A percentile compares a stretch with the other conserved stretches of the same genome.
These are phyloP conservation scores for Colletotrichum sp. DNA, from an alignment of 2,329 filamentous ascomycete species.

Conservation along the genomic window DNA sequence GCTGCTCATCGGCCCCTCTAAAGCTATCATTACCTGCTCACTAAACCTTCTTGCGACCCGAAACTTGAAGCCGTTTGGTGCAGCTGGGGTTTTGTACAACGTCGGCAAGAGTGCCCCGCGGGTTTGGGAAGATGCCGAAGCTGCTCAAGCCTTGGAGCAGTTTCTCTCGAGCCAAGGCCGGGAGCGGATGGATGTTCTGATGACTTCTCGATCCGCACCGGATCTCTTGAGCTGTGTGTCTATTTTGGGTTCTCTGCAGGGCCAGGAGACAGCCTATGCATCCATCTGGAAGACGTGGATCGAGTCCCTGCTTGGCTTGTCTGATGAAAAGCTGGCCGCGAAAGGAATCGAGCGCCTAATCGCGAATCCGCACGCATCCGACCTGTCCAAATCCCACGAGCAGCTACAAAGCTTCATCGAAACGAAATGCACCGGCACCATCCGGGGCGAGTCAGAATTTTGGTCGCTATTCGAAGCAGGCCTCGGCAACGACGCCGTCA, in stretches of 20 bases:
- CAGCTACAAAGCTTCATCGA: conserved; percentile 53
- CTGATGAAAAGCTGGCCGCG: conserved; percentile 31
- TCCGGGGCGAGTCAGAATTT: conserved; percentile 22
- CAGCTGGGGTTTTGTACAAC: conserved; percentile 48
- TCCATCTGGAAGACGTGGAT: conserved; percentile 51
- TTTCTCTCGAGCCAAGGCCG: conserved; percentile 56
- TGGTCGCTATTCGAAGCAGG: conserved; percentile 56
- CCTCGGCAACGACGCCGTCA: conserved; percentile 46
- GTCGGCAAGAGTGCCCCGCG: conserved; percentile 34
- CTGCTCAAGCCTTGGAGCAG: conserved; percentile 39
- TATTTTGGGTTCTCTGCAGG: conserved; percentile 51
- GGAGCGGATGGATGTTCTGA: conserved; percentile 60
- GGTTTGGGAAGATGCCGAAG: conserved; percentile 40
- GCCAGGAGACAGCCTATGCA: conserved; percentile 39
- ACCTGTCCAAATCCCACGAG: conserved; percentile 41
- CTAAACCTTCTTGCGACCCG: conserved; percentile 50
- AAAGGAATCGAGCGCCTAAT: conserved; percentile 50
- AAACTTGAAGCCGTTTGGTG: conserved; percentile 63
- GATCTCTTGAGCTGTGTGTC: conserved; percentile 71
- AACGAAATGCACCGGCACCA: neutral
- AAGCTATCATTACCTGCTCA: conserved; percentile 25
- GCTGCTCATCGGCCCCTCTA: conserved; percentile 34
- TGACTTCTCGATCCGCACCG: conserved; percentile 71
- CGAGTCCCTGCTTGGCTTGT: conserved; percentile 40
- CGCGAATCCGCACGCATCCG: conserved; percentile 44